Conservation (phyloP, 2,329 filamentous ascomycete species). For the Diaporthe citrichinensis region DNA sequence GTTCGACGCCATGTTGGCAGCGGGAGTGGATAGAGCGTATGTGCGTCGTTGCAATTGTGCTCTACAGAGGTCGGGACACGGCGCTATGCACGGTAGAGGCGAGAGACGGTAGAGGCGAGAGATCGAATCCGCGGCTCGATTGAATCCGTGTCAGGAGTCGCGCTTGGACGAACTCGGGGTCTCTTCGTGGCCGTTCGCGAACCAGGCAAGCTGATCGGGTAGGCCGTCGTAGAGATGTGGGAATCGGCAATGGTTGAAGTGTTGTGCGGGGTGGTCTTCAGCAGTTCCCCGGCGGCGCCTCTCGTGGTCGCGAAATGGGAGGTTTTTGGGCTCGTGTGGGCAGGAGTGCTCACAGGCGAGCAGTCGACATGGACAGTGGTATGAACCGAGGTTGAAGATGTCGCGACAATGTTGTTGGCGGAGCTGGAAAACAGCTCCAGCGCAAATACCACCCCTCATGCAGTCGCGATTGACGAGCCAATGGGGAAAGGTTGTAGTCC, state of each 20-base stretch:
- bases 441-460: slow-evolving; percentile 10
- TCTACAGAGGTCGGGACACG: neutral
- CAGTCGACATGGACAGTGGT: neutral
- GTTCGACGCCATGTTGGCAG: slow-evolving; percentile 44
- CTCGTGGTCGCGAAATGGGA: neutral
- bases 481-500: neutral
- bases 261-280: neutral
- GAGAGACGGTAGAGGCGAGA: no score
- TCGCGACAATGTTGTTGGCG: slow-evolving; percentile 7
- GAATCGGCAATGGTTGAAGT: no score
- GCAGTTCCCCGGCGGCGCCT: no score
- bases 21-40: neutral
- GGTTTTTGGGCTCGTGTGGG: neutral
- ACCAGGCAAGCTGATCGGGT: no score
- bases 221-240: neutral
- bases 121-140: neutral
- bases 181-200: neutral
- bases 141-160: neutral
- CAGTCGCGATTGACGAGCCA: slow-evolving; percentile 32
- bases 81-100: neutral
- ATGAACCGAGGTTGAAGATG: slow-evolving; percentile 12
- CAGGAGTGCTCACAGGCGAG: neutral
- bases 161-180: neutral
- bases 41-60: neutral
- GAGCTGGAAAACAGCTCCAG: neutral